These are phyloP conservation scores for Poronia punctata DNA, from an alignment of 495 filamentous ascomycete species.

Conservation along the genomic window DNA sequence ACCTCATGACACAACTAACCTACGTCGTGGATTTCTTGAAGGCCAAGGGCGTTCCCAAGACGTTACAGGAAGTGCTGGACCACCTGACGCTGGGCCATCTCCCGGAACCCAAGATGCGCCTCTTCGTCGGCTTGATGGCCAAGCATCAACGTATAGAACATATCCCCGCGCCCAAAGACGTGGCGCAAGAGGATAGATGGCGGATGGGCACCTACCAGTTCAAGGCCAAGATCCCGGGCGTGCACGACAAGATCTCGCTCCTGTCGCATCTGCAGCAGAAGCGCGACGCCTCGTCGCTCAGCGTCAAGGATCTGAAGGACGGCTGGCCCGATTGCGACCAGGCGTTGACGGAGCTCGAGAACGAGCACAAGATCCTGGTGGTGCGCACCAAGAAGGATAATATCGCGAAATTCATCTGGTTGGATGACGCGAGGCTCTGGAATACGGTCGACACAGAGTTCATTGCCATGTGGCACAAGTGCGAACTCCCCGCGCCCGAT, in stretches of 20 bases:
- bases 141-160: slow-evolving; percentile 64
- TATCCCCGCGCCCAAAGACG: slow-evolving; percentile 51
- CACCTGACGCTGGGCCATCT: slow-evolving; percentile 63
- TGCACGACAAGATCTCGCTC: slow-evolving; percentile 65
- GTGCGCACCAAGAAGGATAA: slow-evolving; percentile 91
- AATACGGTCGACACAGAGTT: slow-evolving; percentile 78
- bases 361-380: slow-evolving; percentile 70
- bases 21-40: slow-evolving; percentile 84
- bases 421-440: slow-evolving; percentile 70
- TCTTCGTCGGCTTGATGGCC: slow-evolving; percentile 43
- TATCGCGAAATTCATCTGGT: slow-evolving; percentile 77
- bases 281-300: slow-evolving; percentile 71
- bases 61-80: slow-evolving; percentile 62
- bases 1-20: slow-evolving; percentile 75
- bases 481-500: slow-evolving; percentile 65
- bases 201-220: slow-evolving; percentile 64
- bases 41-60: slow-evolving; percentile 61
- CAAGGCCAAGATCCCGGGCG: slow-evolving; percentile 68
- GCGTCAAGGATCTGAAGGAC: slow-evolving; percentile 84
- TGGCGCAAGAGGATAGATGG: slow-evolving; percentile 39
- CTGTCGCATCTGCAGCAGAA: slow-evolving; percentile 73
- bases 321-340: slow-evolving; percentile 82
- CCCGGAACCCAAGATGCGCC: slow-evolving; percentile 34
- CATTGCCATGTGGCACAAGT: slow-evolving; percentile 71
- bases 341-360: slow-evolving; percentile 70